Conservation (phyloP, 2,329 filamentous ascomycete genomes). For the Fusarium circinatum region DNA sequence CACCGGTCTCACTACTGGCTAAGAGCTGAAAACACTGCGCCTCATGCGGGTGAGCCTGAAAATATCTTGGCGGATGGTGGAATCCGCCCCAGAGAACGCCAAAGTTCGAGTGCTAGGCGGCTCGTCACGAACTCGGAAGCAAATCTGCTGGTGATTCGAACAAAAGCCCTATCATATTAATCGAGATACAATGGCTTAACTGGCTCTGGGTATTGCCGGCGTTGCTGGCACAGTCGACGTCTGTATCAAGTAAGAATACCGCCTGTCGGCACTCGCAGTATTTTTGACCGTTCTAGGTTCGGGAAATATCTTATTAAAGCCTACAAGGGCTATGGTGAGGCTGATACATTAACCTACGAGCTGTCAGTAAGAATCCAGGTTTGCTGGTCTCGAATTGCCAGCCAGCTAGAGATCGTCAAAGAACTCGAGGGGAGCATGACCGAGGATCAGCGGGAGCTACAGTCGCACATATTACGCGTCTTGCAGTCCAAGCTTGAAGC, state of each 20-base stretch:
- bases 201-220: neutral
- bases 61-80: neutral
- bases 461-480: neutral
- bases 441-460: neutral
- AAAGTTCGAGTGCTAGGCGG: neutral
- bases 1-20: neutral
- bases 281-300: neutral
- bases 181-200: neutral
- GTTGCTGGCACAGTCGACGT: neutral
- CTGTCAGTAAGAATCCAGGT: neutral
- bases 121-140: neutral
- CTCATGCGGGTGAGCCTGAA: neutral
- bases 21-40: neutral
- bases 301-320: neutral
- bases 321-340: neutral
- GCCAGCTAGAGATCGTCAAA: neutral
- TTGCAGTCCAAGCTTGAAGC: neutral
- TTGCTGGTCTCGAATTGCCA: neutral
- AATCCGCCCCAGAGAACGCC: neutral
- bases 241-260: neutral
- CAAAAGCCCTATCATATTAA: fast-evolving
- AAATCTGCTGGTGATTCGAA: neutral
- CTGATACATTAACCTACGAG: neutral
- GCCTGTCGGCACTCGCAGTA: too few relatives aligned
- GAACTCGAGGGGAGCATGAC: neutral